Evolutionary conservation across 306 rosid genomes (phyloP).

Genomic region (Leucaena leucocephala): DNA sequence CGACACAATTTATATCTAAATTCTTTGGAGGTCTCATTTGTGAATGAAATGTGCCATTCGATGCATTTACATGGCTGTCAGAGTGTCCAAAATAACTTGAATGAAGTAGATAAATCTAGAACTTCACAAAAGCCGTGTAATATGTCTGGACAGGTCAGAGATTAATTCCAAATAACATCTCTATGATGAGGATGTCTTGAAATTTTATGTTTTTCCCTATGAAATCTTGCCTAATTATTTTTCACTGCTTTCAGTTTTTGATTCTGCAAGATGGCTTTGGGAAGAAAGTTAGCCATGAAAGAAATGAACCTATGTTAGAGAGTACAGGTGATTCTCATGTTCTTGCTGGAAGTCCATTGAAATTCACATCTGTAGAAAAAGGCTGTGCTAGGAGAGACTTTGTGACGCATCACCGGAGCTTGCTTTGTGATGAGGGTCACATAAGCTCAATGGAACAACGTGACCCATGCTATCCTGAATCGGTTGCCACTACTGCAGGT

Average conservation of each 20-base stretch:
- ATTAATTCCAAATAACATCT: conserved; percentile 28
- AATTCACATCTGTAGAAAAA: conserved; percentile 44
- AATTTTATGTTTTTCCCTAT: conserved; percentile 24
- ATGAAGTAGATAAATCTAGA: conserved; percentile 40
- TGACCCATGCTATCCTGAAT: not conserved
- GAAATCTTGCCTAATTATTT: conserved; percentile 35
- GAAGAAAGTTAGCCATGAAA: conserved; percentile 60
- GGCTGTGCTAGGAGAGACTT: conserved; percentile 34
- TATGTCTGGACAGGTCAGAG: conserved; percentile 64
- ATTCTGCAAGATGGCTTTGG: conserved; percentile 56
- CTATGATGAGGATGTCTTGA: conserved; percentile 24
- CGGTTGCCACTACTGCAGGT: conserved; percentile 52
- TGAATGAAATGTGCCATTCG: conserved; percentile 57
- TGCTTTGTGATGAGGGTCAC: conserved; percentile 39
- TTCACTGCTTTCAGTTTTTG: conserved; percentile 50
- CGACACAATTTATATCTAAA: conserved; percentile 70
- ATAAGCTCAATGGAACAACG: conserved; percentile 42
- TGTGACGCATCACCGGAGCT: conserved; percentile 35
- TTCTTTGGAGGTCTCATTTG: conserved; percentile 83
- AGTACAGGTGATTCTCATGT: conserved; percentile 61
- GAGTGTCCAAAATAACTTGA: conserved; percentile 40
- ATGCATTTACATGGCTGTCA: conserved; percentile 38
- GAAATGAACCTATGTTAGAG: conserved; percentile 50
- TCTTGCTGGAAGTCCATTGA: conserved; percentile 49
- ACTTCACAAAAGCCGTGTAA: conserved; percentile 40